Conservation (phyloP, 176 grass and related monocot genomes). For the Rhipidocladum racemiflorum region DNA sequence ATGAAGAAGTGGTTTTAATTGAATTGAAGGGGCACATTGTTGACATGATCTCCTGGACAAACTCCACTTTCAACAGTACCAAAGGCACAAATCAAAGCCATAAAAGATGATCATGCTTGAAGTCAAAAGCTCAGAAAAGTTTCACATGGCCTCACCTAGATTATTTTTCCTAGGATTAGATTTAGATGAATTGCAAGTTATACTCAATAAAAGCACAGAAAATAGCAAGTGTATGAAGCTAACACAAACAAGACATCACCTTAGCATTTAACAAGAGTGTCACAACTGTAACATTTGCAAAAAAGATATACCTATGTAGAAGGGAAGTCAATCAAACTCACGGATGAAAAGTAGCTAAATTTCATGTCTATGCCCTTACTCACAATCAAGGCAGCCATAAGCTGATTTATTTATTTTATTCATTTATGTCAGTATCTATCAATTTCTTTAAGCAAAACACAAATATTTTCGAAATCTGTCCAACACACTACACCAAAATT, state of each 20-base stretch:
- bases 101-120: slow-evolving; percentile 2
- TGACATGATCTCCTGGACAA: background rate
- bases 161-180: background rate
- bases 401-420: background rate
- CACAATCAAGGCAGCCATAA: background rate
- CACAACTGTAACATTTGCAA: slow-evolving; percentile 11
- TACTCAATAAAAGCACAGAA: background rate
- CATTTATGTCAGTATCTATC: background rate
- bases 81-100: background rate
- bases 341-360: background rate
- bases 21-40: background rate
- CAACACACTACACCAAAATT: background rate
- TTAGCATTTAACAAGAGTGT: background rate
- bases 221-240: slow-evolving; percentile 7
- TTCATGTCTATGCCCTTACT: background rate
- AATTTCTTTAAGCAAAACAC: background rate
- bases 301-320: background rate
- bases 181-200: slow-evolving; percentile 5
- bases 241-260: background rate
- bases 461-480: background rate
- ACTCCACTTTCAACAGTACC: slow-evolving; percentile 2
- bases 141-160: background rate
- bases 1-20: background rate
- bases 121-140: background rate
- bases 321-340: background rate